Base-by-base conservation (phyloP, 2,329 filamentous ascomycete species). In the Phaeosphaeria sp. region DNA sequence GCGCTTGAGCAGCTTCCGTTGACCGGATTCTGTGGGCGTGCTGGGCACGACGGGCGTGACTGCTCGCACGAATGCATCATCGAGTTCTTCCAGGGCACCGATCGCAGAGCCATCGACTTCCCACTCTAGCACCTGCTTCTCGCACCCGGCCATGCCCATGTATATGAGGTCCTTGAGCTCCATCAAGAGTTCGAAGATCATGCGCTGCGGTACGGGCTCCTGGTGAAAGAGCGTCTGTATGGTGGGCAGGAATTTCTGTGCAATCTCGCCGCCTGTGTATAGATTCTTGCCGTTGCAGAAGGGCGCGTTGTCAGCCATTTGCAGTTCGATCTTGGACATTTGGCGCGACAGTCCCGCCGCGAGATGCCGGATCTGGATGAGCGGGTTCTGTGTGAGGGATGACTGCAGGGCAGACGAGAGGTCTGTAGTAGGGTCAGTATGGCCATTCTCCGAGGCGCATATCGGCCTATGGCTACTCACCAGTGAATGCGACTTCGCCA, bases 131-230 rank as follows among this genome's bases (percentile, higher is more conserved):
- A 39, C 68, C 20, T 72, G 67, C 8, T 63, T 60, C 11, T 63
- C 63, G 39, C 69, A 74, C 11, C 64, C 65, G 18, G 59, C 51
- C 66, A 73, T 73, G 8, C 66, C 71, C 46, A 63, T 46, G 36
- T 68, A 73, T 1, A 74, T 57, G 3, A 75, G 51, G 20, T 76
- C 73, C 47, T 76, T 76, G 11, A 74, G 50, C 40, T 76, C 73
- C 67, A 76, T 70, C 11, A 75, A 57, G 3, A 76, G 49, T 45
- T 76, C 73, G 42, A 75, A 74, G 25, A 74, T 74, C 69, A 76
- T 75, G 17, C 72, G 64, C 21, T 74, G 71, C 4, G 73, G 73
- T 20, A 70, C 56, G 0, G 71, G 73, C 6, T 57, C 60, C 42
- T 74, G 72, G 36, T 71, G 59, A 56, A 76, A 74, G 20, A 76